Conservation (phyloP, 2,329 filamentous ascomycete genomes). For the Colletotrichum navitas region DNA sequence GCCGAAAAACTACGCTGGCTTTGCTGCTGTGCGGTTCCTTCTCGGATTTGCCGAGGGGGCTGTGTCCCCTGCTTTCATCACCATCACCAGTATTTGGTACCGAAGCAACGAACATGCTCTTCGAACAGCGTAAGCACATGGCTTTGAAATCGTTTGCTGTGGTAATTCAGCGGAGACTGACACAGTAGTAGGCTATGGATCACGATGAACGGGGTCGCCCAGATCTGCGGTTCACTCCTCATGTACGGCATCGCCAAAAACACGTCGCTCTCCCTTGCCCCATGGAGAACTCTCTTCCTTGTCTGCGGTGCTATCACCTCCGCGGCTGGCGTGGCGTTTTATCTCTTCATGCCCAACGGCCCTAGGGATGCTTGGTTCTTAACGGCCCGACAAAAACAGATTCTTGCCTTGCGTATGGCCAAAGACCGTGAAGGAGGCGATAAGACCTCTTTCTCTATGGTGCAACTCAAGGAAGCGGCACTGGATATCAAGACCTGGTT, state of each 20-base stretch:
- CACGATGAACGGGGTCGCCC: slow-evolving; percentile 48
- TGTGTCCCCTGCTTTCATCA: slow-evolving; percentile 51
- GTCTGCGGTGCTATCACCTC: slow-evolving; percentile 63
- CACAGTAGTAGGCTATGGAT: slow-evolving; percentile 47
- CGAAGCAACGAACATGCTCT: slow-evolving; percentile 49
- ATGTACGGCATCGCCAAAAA: slow-evolving; percentile 60
- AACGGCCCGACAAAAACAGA: slow-evolving; percentile 55
- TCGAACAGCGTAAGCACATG: slow-evolving; percentile 44
- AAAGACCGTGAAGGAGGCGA: slow-evolving; percentile 51
- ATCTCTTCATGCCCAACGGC: slow-evolving; percentile 59
- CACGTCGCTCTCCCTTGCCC: slow-evolving; percentile 51
- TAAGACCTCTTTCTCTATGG: slow-evolving; percentile 56
- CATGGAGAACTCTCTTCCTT: slow-evolving; percentile 63
- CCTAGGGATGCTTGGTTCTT: slow-evolving; percentile 64
- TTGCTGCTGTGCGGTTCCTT: slow-evolving; percentile 56
- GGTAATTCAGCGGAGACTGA: neutral
- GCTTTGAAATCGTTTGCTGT: neutral
- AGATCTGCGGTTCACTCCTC: slow-evolving; percentile 47
- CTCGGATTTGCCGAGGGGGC: slow-evolving; percentile 55
- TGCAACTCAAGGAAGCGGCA: slow-evolving; percentile 59
- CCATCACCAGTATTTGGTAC: slow-evolving; percentile 51
- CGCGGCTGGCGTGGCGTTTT: slow-evolving; percentile 58
- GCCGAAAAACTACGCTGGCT: slow-evolving; percentile 54
- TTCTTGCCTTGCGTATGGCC: slow-evolving; percentile 53
- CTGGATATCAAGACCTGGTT: slow-evolving; percentile 59